These are phyloP conservation scores for Fusarium tupiense DNA, from an alignment of 2,329 filamentous ascomycete genomes.

Conservation along the genomic window DNA sequence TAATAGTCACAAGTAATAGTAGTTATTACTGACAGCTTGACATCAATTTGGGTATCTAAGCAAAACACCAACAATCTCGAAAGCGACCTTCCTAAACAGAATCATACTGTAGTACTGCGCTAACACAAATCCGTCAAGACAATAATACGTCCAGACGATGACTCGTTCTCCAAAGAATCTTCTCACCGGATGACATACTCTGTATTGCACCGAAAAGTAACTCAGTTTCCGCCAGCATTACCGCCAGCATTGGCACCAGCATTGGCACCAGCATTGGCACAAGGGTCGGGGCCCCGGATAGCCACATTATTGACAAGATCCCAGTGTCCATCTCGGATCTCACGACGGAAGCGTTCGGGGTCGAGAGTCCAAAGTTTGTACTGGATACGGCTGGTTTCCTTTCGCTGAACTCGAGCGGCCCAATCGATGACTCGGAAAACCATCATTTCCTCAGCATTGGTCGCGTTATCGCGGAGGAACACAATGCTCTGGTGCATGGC, in stretches of 20 bases:
- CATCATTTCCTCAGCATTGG: accelerated
- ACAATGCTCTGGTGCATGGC: neutral
- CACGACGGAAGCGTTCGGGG: neutral
- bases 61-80: neutral
- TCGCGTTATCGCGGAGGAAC: neutral
- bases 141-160: neutral
- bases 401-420: neutral
- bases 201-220: too few relatives aligned
- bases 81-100: neutral
- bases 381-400: neutral
- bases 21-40: neutral
- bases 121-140: too few relatives aligned
- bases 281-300: accelerated
- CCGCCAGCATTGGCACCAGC: neutral
- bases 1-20: accelerated
- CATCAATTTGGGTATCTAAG: neutral
- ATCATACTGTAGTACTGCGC: neutral
- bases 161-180: neutral
- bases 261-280: neutral
- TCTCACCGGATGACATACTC: accelerated
- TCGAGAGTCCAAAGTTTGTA: neutral
- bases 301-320: too few relatives aligned
- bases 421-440: neutral
- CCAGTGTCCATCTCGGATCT: neutral
- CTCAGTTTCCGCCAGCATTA: neutral